Evolutionary conservation across 176 grass and related monocot species (phyloP).

Genomic region (Bonia amplexicaulis): DNA sequence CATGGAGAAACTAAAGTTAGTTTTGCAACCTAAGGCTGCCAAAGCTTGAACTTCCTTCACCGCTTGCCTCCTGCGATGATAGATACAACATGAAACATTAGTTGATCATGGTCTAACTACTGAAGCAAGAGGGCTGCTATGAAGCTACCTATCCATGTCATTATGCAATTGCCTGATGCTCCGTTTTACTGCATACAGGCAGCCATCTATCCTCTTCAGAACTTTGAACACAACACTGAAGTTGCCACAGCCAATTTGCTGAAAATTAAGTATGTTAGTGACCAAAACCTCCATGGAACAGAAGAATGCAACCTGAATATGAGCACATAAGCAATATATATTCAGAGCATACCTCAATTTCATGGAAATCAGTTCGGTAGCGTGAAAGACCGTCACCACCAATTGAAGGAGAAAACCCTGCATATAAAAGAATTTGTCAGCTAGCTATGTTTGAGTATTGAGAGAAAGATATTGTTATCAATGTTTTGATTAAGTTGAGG

Average conservation of each 20-base stretch:
- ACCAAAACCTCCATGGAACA: slow-evolving; percentile 4
- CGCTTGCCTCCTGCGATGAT: slow-evolving; percentile 61
- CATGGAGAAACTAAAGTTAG: slow-evolving; percentile 16
- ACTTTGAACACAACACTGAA: slow-evolving; percentile 93
- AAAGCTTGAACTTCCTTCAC: slow-evolving; percentile 98
- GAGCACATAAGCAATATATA: not conserved
- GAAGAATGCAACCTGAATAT: not conserved
- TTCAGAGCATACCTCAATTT: slow-evolving; percentile 57
- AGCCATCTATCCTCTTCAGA: slow-evolving; percentile 96
- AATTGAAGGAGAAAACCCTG: slow-evolving; percentile 66
- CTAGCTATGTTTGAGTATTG: not conserved
- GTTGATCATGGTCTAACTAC: not conserved
- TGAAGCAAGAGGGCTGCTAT: not conserved
- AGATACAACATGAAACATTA: slow-evolving; percentile 36
- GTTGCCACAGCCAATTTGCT: slow-evolving; percentile 94
- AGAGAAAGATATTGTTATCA: not conserved
- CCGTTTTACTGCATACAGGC: slow-evolving; percentile 90
- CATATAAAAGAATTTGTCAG: not conserved
- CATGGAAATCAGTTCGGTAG: slow-evolving; percentile 90
- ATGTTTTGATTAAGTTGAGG: not conserved
- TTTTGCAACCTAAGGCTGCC: slow-evolving; percentile 65
- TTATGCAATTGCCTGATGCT: slow-evolving; percentile 69
- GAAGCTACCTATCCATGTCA: slow-evolving; percentile 80
- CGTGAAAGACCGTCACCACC: slow-evolving; percentile 79
- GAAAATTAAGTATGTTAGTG: slow-evolving; percentile 29